Conservation (phyloP, 176 grass and related monocot genomes). For the Metroxylon sagu region DNA sequence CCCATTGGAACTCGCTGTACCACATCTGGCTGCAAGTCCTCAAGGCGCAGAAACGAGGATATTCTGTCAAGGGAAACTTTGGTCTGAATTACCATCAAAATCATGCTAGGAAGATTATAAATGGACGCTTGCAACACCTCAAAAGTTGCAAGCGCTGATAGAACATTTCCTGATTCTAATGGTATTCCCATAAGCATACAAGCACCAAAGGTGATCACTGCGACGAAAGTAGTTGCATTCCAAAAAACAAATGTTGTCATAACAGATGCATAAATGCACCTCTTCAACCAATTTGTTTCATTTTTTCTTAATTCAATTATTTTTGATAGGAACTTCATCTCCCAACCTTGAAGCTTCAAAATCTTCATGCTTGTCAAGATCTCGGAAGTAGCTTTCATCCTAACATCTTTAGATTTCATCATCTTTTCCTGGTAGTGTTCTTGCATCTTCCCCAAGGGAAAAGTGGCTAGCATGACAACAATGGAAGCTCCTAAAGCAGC, state of each 20-base stretch:
- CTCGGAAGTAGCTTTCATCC: constrained; percentile 80
- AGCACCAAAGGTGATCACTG: constrained; percentile 56
- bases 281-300: constrained; percentile 56
- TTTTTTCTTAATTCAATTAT: constrained; percentile 55
- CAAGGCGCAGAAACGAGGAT: constrained; percentile 46
- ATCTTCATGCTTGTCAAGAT: constrained; percentile 77
- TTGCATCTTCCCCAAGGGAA: neutral
- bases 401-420: constrained; percentile 66
- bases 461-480: neutral
- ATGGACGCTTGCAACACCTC: constrained; percentile 57
- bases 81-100: constrained; percentile 41
- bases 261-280: constrained; percentile 34
- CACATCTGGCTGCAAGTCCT: constrained; percentile 32
- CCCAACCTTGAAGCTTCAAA: constrained; percentile 80
- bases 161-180: constrained; percentile 54
- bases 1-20: constrained; percentile 40
- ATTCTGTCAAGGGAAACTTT: constrained; percentile 75
- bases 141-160: constrained; percentile 65
- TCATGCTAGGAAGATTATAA: constrained; percentile 33
- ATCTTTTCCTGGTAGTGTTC: constrained; percentile 55
- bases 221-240: constrained; percentile 53
- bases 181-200: constrained; percentile 57
- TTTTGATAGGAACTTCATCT: constrained; percentile 90
- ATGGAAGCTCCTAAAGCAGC: neutral
- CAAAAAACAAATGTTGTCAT: constrained; percentile 38